Evolutionary conservation across 106 monocot genomes (phyloP), one percentile per base, ranked within the genome.

Genomic region (Dendrobium huoshanense): DNA sequence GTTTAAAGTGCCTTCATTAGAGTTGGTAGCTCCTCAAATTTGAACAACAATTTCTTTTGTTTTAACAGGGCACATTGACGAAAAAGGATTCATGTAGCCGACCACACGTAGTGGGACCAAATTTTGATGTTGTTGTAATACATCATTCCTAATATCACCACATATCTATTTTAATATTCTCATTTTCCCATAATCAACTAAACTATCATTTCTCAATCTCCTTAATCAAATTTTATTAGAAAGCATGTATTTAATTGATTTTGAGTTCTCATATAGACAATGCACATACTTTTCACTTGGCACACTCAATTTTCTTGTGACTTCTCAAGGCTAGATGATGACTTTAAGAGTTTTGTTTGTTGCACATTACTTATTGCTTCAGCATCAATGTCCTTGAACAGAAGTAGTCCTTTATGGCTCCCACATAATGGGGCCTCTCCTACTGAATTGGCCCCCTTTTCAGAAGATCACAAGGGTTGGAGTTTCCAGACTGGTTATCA

Each of bases 21-120:
- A n/a, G n/a, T n/a, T n/a, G n/a, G n/a, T n/a, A n/a, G n/a, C n/a
- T n/a, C n/a, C n/a, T n/a, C n/a, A n/a, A n/a, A n/a, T n/a, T n/a
- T n/a, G n/a, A n/a, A n/a, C n/a, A n/a, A n/a, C n/a, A n/a, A n/a
- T n/a, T n/a, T n/a, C n/a, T n/a, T n/a, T n/a, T n/a, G n/a, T n/a
- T n/a, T n/a, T n/a, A n/a, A n/a, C n/a, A n/a, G n/a, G n/a, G n/a
- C n/a, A n/a, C n/a, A n/a, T n/a, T n/a, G n/a, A n/a, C n/a, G n/a
- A n/a, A n/a, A n/a, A n/a, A n/a, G n/a, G n/a, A n/a, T n/a, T n/a
- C n/a, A n/a, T n/a, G n/a, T n/a, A n/a, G n/a, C 27, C 0, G 27
- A 0, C 0, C 0, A 27, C 0, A 0, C 0, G 0, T 27, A 27
- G 0, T 27, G 0, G 0, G 27, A 27, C 0, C n/a, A n/a, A n/a